Evolutionary conservation across 768 basidiomycete species (phyloP).

Genomic region (Leucocoprinus birnbaumii): DNA sequence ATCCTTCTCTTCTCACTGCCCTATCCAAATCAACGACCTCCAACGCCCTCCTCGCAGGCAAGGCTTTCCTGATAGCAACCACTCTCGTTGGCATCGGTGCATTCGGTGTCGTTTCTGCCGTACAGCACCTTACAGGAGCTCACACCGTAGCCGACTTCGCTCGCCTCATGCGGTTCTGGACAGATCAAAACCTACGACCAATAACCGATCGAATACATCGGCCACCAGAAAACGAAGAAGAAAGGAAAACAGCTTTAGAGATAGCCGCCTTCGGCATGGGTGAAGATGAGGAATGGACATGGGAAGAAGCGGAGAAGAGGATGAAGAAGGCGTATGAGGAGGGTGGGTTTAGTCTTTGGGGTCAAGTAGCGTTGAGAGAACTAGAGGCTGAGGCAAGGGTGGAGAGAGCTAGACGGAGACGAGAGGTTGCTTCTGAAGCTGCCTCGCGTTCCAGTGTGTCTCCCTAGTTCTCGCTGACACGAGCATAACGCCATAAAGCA

Average conservation of each 20-base stretch:
- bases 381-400: slow-evolving; percentile 53
- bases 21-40: slow-evolving; percentile 40
- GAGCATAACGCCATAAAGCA: too few relatives aligned
- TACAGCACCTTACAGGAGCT: slow-evolving; percentile 53
- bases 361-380: slow-evolving; percentile 48
- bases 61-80: slow-evolving; percentile 68
- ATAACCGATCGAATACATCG: slow-evolving; percentile 54
- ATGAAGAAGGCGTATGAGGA: slow-evolving; percentile 54
- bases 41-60: slow-evolving; percentile 50
- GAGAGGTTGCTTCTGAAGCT: slow-evolving; percentile 15
- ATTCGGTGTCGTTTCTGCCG: slow-evolving; percentile 38
- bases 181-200: slow-evolving; percentile 29
- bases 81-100: slow-evolving; percentile 50
- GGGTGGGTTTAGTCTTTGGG: slow-evolving; percentile 57
- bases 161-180: slow-evolving; percentile 5
- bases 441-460: too few relatives aligned
- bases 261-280: slow-evolving; percentile 20
- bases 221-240: slow-evolving; percentile 29
- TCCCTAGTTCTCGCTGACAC: too few relatives aligned
- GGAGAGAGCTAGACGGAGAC: slow-evolving; percentile 39
- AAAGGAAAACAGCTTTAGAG: slow-evolving; percentile 13
- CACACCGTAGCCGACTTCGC: slow-evolving; percentile 42
- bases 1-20: slow-evolving; percentile 31
- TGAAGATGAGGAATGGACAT: slow-evolving; percentile 40
- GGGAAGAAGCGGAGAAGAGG: slow-evolving; percentile 51